Evolutionary conservation across 192 early-diverging fungal genomes (phyloP).

Genomic region (Backusella macrospora): DNA sequence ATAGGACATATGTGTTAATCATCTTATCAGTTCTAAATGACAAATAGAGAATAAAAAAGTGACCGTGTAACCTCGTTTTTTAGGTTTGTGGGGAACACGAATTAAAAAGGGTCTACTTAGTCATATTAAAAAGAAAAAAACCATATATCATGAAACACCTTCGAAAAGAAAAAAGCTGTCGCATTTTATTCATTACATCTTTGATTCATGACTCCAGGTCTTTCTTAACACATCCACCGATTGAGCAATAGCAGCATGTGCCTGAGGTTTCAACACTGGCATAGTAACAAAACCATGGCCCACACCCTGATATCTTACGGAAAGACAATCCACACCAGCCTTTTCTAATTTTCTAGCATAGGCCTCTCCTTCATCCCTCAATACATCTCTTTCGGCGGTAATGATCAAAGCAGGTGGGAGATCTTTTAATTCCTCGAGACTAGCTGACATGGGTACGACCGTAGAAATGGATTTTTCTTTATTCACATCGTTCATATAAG

Average conservation of each 20-base stretch:
- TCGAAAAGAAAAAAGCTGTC: no score
- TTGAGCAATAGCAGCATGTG: conserved; percentile 5
- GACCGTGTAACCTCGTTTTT: no score
- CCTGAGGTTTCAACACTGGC: conserved; percentile 3
- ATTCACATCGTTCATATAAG: neutral
- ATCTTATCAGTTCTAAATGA: no score
- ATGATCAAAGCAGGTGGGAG: conserved; percentile 24
- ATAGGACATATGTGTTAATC: no score
- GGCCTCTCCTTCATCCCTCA: conserved; percentile 31
- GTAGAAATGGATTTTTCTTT: neutral
- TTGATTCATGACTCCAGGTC: neutral
- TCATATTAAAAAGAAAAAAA: no score
- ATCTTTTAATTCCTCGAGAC: conserved; percentile 20
- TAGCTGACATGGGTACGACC: neutral
- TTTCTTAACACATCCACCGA: conserved; percentile 9
- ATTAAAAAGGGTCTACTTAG: no score
- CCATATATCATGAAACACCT: no score
- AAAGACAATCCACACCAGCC: conserved; percentile 26
- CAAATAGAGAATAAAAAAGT: no score
- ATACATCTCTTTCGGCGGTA: conserved; percentile 29
- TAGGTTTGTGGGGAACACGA: no score
- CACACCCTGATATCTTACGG: conserved; percentile 26
- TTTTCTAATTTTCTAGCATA: conserved; percentile 3
- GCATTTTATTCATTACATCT: conserved; percentile 1
- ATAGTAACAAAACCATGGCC: conserved; percentile 21